Conservation (phyloP, 805 yeast species). For the Zygosaccharomyces pseudorouxii region DNA sequence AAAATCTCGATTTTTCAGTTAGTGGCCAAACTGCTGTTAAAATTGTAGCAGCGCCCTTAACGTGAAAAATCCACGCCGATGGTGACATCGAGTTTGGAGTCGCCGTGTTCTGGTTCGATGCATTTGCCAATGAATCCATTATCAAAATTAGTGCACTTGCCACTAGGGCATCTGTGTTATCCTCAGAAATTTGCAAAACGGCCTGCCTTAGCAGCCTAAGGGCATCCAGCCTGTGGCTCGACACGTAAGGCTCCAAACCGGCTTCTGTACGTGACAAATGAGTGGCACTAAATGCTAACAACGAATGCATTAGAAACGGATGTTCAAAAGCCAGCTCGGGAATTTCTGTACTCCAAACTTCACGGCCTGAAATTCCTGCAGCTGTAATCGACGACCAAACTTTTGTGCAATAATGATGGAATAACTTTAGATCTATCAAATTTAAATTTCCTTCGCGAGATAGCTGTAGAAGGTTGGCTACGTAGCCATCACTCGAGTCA, state of each 20-base stretch:
- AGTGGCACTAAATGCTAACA: slow-evolving; percentile 87
- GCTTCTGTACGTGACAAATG: slow-evolving; percentile 75
- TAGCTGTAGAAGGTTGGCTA: slow-evolving; percentile 24
- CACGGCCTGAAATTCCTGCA: slow-evolving; percentile 77
- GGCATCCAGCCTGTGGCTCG: slow-evolving; percentile 85
- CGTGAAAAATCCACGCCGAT: slow-evolving; percentile 95
- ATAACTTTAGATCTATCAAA: slow-evolving; percentile 70
- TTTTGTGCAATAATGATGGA: slow-evolving; percentile 81
- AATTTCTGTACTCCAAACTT: slow-evolving; percentile 83
- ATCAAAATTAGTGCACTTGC: slow-evolving; percentile 86
- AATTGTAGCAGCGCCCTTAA: slow-evolving; percentile 94
- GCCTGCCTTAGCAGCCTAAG: slow-evolving; percentile 76
- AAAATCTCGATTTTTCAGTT: slow-evolving; percentile 60
- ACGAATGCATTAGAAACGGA: slow-evolving; percentile 89
- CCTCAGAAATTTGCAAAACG: slow-evolving; percentile 74
- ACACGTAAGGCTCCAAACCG: slow-evolving; percentile 75
- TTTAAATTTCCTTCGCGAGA: slow-evolving; percentile 43
- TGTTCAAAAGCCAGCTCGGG: slow-evolving; percentile 83
- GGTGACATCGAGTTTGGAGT: slow-evolving; percentile 61
- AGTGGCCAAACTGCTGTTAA: slow-evolving; percentile 95
- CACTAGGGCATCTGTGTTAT: slow-evolving; percentile 88
- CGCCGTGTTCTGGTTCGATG: slow-evolving; percentile 45
- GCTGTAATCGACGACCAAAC: slow-evolving; percentile 86
- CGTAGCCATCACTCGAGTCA: slow-evolving; percentile 13
- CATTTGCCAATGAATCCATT: slow-evolving; percentile 92